Percentiles rank a stretch among this genome's conserved stretches.
phyloP scores from a whole-genome alignment of 768 basidiomycete species.

The Mycena polygramma region DNA sequence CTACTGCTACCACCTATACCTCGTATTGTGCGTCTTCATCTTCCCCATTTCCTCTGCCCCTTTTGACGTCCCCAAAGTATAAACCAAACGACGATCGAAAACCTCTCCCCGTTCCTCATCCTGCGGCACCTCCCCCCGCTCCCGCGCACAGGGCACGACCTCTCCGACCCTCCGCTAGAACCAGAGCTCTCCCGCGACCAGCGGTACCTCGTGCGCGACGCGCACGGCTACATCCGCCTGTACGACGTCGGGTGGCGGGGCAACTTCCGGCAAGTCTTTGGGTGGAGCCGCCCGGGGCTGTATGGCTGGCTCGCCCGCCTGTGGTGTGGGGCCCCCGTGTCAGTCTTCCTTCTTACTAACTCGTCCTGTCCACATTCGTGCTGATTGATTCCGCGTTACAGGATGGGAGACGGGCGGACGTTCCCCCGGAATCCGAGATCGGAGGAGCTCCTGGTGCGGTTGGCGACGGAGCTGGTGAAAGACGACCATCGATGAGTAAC shows the following conservation, averaged over 20 bases:
- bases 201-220: constrained; percentile 72
- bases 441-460: constrained; percentile 73
- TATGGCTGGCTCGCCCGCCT: constrained; percentile 68
- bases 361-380: background rate
- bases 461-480: constrained; percentile 73
- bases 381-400: constrained; percentile 37
- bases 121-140: constrained; percentile 78
- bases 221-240: constrained; percentile 69
- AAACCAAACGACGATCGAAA: constrained; percentile 89
- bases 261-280: constrained; percentile 80
- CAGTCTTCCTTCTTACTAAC: constrained; percentile 4
- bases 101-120: constrained; percentile 80
- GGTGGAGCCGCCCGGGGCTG: constrained; percentile 57
- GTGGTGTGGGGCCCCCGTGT: constrained; percentile 70
- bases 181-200: constrained; percentile 77
- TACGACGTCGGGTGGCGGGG: constrained; percentile 82
- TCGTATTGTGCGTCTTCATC: constrained; percentile 71
- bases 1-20: constrained; percentile 80
- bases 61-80: constrained; percentile 58
- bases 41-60: background rate
- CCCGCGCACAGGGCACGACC: constrained; percentile 59
- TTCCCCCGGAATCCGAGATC: constrained; percentile 79
- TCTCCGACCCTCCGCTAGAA: constrained; percentile 80
- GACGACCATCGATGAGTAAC: constrained; percentile 57
- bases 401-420: constrained; percentile 74